phyloP scores from a whole-genome alignment of 371 early-diverging fungal species.

The Apophysomyces elegans region DNA sequence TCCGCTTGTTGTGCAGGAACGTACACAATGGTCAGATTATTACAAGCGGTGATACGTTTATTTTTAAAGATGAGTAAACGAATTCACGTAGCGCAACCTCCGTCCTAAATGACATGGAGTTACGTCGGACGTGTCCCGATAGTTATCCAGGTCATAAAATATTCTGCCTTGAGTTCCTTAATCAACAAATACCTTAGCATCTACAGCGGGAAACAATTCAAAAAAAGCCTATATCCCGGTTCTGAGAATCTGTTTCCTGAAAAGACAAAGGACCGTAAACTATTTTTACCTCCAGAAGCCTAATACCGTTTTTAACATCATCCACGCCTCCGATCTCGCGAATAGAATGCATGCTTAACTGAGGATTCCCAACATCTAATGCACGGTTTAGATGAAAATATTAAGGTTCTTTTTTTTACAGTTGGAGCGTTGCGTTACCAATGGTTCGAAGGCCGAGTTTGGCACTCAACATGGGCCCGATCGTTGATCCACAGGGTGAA shows the following conservation, averaged over 20 bases:
- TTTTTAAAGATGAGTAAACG: no score
- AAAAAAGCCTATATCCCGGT: constrained; percentile 8
- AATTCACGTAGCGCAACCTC: no score
- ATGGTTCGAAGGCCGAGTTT: constrained; percentile 91
- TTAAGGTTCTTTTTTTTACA: not conserved
- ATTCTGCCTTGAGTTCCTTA: not conserved
- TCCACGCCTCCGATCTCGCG: constrained; percentile 89
- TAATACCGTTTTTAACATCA: constrained; percentile 82
- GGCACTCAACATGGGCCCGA: constrained; percentile 92
- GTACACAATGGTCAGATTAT: no score
- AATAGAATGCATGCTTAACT: constrained; percentile 94
- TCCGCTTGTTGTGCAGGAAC: no score
- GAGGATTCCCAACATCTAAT: constrained; percentile 90
- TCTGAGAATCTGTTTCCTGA: no score
- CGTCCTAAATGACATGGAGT: no score
- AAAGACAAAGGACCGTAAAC: not conserved
- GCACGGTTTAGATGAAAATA: not conserved
- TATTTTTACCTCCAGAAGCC: constrained; percentile 66
- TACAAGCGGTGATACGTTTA: no score
- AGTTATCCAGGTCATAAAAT: no score
- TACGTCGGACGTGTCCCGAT: no score
- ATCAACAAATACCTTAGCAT: constrained; percentile 12
- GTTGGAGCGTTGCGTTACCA: constrained; percentile 47
- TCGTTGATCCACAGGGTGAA: constrained; percentile 91
- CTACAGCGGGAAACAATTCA: constrained; percentile 15